Conservation (phyloP, 2,329 filamentous ascomycete species). For the Leptoxyphium fumago region DNA sequence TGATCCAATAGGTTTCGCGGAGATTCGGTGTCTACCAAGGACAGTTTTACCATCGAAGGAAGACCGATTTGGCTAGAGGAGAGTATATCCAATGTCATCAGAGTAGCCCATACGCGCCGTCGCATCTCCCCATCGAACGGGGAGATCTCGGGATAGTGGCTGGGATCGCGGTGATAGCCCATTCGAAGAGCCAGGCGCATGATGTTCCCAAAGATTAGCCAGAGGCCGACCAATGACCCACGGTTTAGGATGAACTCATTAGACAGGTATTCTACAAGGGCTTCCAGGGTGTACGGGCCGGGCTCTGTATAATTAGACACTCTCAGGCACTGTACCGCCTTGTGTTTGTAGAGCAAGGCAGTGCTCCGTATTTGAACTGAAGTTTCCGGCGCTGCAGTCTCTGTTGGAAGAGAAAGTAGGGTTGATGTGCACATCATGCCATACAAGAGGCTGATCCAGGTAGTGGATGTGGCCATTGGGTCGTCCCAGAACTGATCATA, state of each 20-base stretch:
- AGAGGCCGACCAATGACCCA: not conserved
- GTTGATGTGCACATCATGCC: constrained; percentile 18
- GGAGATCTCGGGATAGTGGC: constrained; percentile 1
- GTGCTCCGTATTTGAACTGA: not conserved
- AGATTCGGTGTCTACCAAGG: not conserved
- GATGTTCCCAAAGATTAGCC: constrained; percentile 1
- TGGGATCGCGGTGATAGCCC: constrained; percentile 1
- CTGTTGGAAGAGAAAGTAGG: not conserved
- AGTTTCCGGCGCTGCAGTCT: not conserved
- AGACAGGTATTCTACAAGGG: not conserved
- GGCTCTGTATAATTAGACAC: not conserved
- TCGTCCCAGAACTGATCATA: constrained; percentile 31
- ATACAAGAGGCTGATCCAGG: constrained; percentile 33
- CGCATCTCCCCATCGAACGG: constrained; percentile 1
- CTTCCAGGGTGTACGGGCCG: not conserved
- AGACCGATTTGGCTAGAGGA: constrained; percentile 1
- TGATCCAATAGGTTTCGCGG: not conserved
- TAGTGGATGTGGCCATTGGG: constrained; percentile 22
- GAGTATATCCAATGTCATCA: not conserved
- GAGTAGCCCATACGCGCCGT: constrained; percentile 1
- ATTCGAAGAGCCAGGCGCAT: constrained; percentile 1
- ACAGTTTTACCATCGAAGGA: not conserved
- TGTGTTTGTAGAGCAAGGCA: not conserved
- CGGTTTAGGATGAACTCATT: not conserved
- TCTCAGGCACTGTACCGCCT: not conserved